These are phyloP conservation scores for Nematocida ironsii DNA, from an alignment of 371 early-diverging fungal species.

Conservation along the genomic window DNA sequence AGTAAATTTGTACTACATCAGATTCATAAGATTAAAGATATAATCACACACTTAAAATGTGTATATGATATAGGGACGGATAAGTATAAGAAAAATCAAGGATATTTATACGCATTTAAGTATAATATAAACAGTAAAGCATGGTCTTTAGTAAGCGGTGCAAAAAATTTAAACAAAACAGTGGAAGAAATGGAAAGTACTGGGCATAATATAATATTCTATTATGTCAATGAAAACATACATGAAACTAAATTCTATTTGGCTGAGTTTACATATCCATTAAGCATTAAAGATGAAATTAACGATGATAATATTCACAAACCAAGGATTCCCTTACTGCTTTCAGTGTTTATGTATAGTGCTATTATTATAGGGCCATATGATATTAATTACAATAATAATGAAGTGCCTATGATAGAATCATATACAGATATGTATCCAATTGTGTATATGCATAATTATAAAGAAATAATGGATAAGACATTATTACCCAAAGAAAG, in stretches of 20 bases:
- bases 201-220: background rate
- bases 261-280: background rate
- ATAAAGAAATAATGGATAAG: background rate
- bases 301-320: too few species aligned
- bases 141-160: background rate
- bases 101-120: background rate
- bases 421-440: too few species aligned
- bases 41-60: background rate
- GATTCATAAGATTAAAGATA: background rate
- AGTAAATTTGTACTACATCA: background rate
- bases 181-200: background rate
- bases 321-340: background rate
- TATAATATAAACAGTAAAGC: background rate
- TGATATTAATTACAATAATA: too few species aligned
- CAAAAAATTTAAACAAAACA: background rate
- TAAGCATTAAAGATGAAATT: too few species aligned
- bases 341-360: background rate
- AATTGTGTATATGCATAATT: too few species aligned
- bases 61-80: background rate
- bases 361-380: too few species aligned
- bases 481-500: background rate
- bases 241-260: background rate
- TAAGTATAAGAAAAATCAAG: background rate
- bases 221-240: background rate
- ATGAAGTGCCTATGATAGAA: too few species aligned